Conservation (phyloP, 1,139 yeast genomes). For the Nematodospora anomalae region DNA sequence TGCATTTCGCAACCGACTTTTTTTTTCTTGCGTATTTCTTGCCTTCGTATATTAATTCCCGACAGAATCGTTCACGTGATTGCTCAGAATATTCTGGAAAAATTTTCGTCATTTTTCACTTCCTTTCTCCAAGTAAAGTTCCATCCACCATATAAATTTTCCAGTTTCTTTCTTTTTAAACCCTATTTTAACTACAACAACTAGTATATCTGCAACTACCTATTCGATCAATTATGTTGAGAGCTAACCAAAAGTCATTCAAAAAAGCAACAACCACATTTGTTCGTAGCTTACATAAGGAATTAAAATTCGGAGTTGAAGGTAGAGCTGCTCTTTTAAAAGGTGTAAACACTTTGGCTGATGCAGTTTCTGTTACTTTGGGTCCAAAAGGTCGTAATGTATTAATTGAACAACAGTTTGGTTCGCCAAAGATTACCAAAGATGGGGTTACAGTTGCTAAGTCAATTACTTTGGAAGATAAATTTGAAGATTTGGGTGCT, state of each 20-base stretch:
- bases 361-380: slow-evolving; percentile 94
- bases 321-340: slow-evolving; percentile 95
- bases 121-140: background rate
- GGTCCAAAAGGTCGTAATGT: slow-evolving; percentile 99
- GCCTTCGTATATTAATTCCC: no score
- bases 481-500: slow-evolving; percentile 97
- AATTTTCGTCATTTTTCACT: background rate
- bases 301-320: slow-evolving; percentile 96
- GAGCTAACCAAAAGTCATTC: slow-evolving; percentile 49
- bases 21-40: no score
- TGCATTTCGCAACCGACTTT: no score
- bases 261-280: slow-evolving; percentile 42
- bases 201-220: no score
- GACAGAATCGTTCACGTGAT: background rate
- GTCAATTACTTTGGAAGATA: slow-evolving; percentile 82
- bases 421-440: slow-evolving; percentile 97
- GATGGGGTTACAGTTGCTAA: slow-evolving; percentile 99
- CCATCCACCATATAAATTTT: background rate
- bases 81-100: background rate
- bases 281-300: slow-evolving; percentile 82
- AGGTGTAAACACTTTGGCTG: slow-evolving; percentile 96
- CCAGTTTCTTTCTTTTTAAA: background rate
- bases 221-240: slow-evolving; percentile 43
- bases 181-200: background rate
- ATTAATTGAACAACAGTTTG: slow-evolving; percentile 93